A percentile compares a stretch with the other conserved stretches of the same genome.
Conservation (phyloP, 2,329 filamentous ascomycete species). For the Monilinia laxa region DNA sequence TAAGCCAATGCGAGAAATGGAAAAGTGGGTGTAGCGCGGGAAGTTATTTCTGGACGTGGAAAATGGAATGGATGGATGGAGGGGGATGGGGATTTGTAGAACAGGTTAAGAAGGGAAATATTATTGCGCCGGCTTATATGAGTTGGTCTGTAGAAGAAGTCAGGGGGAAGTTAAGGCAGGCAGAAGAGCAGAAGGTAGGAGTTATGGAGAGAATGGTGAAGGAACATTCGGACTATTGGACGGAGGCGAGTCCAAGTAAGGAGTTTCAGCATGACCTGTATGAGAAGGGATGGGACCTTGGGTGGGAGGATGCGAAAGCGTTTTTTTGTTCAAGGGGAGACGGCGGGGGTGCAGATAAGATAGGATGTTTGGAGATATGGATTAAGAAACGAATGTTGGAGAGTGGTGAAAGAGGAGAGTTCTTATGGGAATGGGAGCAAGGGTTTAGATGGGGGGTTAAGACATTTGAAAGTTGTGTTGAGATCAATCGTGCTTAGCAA, state of each 20-base stretch:
- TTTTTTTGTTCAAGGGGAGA: slow-evolving; percentile 50
- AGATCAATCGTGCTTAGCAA: background rate
- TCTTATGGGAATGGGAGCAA: slow-evolving; percentile 45
- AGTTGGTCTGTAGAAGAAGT: slow-evolving; percentile 43
- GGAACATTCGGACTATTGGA: slow-evolving; percentile 53
- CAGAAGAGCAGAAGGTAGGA: slow-evolving; percentile 43
- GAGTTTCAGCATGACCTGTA: slow-evolving; percentile 55
- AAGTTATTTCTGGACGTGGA: slow-evolving; percentile 59
- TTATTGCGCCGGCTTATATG: slow-evolving; percentile 45
- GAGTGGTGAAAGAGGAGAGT: slow-evolving; percentile 47
- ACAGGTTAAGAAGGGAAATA: slow-evolving; percentile 48
- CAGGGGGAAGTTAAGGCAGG: slow-evolving; percentile 41
- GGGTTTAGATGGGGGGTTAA: slow-evolving; percentile 42
- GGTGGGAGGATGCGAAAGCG: slow-evolving; percentile 52
- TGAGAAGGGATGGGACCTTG: slow-evolving; percentile 54
- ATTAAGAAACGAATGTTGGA: slow-evolving; percentile 54
- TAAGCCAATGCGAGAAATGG: slow-evolving; percentile 49
- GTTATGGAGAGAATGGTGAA: slow-evolving; percentile 43
- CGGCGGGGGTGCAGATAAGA: slow-evolving; percentile 48
- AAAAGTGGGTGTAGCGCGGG: slow-evolving; percentile 49
- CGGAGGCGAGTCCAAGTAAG: slow-evolving; percentile 45
- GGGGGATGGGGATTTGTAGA: slow-evolving; percentile 60
- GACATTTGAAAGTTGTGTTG: slow-evolving; percentile 39
- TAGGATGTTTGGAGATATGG: slow-evolving; percentile 60
- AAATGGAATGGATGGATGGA: slow-evolving; percentile 60